Percentiles rank a stretch among this genome's conserved stretches.
phyloP scores from a whole-genome alignment of 2,329 filamentous ascomycete species.

The Rhexocercosporidium sp. region DNA sequence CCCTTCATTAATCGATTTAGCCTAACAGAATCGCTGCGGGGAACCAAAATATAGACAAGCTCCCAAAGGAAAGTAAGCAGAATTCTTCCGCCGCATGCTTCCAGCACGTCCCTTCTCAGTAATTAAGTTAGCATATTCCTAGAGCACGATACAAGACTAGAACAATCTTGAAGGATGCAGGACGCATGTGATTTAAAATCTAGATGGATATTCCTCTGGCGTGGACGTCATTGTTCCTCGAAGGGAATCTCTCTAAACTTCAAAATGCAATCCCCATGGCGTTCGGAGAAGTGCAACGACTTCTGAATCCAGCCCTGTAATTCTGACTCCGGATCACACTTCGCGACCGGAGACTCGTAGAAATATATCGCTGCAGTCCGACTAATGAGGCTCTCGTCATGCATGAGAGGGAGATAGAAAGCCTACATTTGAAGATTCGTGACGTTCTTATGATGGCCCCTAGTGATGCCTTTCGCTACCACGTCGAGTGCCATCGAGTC shows the following conservation, averaged over 20 bases:
- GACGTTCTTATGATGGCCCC: conserved; percentile 37
- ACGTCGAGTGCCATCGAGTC: conserved; percentile 40
- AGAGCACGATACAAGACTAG: no score
- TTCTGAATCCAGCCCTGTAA: conserved; percentile 16
- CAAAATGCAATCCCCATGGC: conserved; percentile 28
- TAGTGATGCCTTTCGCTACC: conserved; percentile 38
- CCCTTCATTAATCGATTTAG: neutral
- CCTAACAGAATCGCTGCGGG: neutral
- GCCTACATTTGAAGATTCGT: conserved; percentile 35
- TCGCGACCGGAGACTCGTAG: conserved; percentile 32
- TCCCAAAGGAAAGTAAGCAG: no score
- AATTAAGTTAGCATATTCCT: neutral
- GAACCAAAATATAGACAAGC: neutral
- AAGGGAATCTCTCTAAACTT: conserved; percentile 36
- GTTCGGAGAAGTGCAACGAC: conserved; percentile 16
- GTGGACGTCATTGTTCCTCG: conserved; percentile 34
- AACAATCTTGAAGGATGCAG: no score
- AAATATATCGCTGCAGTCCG: conserved; percentile 40
- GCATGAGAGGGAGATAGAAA: conserved; percentile 46
- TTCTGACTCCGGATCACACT: conserved; percentile 25
- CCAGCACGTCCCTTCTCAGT: neutral
- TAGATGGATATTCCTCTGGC: conserved; percentile 31
- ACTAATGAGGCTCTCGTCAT: conserved; percentile 42
- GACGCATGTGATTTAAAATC: conserved; percentile 13
- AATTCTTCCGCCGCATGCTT: neutral